Conservation (phyloP, 306 rosid genomes). For the Rosa persica region DNA sequence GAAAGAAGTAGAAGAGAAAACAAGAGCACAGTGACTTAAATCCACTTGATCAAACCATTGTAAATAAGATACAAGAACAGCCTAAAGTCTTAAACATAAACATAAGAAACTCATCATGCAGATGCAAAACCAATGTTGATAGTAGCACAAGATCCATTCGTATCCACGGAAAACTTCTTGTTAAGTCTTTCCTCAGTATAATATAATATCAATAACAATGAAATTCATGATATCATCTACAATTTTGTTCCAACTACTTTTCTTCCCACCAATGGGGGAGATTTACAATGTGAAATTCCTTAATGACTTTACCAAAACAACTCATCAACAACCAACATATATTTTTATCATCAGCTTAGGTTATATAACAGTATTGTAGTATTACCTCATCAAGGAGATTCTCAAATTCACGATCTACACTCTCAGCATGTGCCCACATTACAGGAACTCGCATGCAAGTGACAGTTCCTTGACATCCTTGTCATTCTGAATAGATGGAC, state of each 20-base stretch:
- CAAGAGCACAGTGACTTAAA: not conserved
- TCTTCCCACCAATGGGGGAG: not conserved
- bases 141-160: not conserved
- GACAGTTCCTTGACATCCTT: conserved; percentile 77
- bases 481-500: conserved; percentile 56
- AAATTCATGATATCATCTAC: not conserved
- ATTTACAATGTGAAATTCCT: not conserved
- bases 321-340: not conserved
- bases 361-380: not conserved
- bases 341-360: not conserved
- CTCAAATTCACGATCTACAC: conserved; percentile 92
- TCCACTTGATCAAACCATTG: conserved; percentile 3
- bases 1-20: not conserved
- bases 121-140: not conserved
- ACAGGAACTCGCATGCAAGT: conserved; percentile 96
- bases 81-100: not conserved
- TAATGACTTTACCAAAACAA: not conserved
- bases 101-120: not conserved
- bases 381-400: conserved; percentile 86
- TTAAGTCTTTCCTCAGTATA: not conserved
- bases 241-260: not conserved
- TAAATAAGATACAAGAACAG: conserved; percentile 1
- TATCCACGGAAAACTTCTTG: not conserved
- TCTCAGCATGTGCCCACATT: conserved; percentile 98
- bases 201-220: not conserved